phyloP scores from a whole-genome alignment of 2,329 filamentous ascomycete genomes.

The Colletotrichum sp. region DNA sequence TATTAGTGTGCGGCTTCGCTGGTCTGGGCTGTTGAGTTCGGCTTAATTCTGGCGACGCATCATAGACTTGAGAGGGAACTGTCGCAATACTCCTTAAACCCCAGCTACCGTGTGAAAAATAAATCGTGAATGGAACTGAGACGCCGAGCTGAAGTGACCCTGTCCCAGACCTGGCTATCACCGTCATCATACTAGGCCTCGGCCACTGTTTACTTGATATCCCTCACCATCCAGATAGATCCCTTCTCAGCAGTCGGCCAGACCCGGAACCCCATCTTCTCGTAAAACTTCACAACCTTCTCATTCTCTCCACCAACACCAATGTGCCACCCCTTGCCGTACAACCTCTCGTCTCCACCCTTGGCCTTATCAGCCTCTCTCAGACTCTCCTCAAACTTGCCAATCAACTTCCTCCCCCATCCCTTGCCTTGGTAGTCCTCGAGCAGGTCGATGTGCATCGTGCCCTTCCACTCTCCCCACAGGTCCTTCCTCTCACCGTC shows the following conservation, averaged over 20 bases:
- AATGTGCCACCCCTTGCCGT: constrained; percentile 46
- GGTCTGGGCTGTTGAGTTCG: neutral
- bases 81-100: neutral
- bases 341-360: constrained; percentile 18
- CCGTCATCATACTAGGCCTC: too few species aligned
- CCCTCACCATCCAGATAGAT: constrained; percentile 47
- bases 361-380: constrained; percentile 19
- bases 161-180: neutral
- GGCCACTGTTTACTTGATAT: too few species aligned
- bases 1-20: neutral
- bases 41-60: neutral
- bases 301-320: constrained; percentile 51
- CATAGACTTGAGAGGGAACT: accelerated
- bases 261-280: constrained; percentile 49
- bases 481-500: constrained; percentile 38
- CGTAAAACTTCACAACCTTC: constrained; percentile 54
- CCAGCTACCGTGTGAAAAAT: neutral
- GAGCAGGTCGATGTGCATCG: constrained; percentile 57
- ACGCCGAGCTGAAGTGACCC: neutral
- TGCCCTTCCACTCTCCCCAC: constrained; percentile 40
- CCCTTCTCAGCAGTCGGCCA: constrained; percentile 38
- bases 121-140: neutral
- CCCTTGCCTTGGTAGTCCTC: constrained; percentile 44
- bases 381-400: constrained; percentile 45
- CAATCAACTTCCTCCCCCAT: constrained; percentile 49